Base-by-base conservation (phyloP, 345 rosid genomes). In the Toxicodendron radicans region DNA sequence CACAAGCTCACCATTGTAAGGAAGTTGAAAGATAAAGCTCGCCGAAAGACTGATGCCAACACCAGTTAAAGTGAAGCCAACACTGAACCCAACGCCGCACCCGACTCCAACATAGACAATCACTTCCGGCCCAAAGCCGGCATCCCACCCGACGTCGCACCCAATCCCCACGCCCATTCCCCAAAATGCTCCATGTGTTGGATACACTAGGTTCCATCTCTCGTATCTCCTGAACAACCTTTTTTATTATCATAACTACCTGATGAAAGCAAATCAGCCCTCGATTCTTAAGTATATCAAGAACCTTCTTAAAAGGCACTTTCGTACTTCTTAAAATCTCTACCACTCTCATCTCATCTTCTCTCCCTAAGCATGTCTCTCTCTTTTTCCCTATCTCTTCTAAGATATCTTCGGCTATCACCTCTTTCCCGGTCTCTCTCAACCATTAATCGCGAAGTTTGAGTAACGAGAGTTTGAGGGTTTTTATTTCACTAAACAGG, bases 91-190 rank as follows among this genome's bases (percentile, higher is more conserved):
- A 69, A 88, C 74, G 10, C 98, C 98, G 11, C 97, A 92, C 66
- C 97, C 98, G 38, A 97, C 87, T 73, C 98, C 98, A 30, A 94
- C 90, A 72, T 90, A 91, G 24, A 97, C 97, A 78, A 91, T 65
- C 32, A 88, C 98, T 83, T 91, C 97, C 63, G 97, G 97, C 41
- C 98, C 98, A 66, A 94, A 92, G 43, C 98, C 97, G 63, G 98
- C 97, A 30, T 97, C 98, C 98, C 98, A 94, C 16, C 98, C 98
- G 5, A 94, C 86, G 4, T 97, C 98, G 75, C 98, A 94, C 9
- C 98, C 98, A 73, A 91, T 38, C 43, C 98, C 97, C 51, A 92
- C 49, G 16, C 98, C 98, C 97, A 94, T 90, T 4, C 97, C 98
- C 97, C 97, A 94, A 75, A 94, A 94, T 13, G 97, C 89, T 73